Percentiles rank a stretch among this genome's conserved stretches.
Conservation (phyloP, 2,329 filamentous ascomycete genomes). For the Fusarium phyllophilum region DNA sequence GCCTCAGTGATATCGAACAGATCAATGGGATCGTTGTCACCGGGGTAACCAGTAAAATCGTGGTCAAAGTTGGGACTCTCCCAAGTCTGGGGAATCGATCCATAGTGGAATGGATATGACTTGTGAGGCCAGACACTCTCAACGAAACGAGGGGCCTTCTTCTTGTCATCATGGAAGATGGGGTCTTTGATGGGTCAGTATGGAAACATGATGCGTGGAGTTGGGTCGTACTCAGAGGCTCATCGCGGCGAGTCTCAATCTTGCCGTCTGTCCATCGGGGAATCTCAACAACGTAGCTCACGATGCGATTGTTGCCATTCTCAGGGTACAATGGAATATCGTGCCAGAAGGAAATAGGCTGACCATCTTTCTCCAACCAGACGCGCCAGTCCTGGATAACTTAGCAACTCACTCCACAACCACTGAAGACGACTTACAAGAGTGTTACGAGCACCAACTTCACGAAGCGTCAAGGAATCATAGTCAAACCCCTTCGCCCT, state of each 20-base stretch:
- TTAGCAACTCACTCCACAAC: neutral
- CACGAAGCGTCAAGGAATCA: conserved; percentile 45
- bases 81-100: conserved; percentile 58
- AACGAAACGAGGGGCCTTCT: conserved; percentile 51
- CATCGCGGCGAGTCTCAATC: conserved; percentile 52
- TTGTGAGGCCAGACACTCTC: conserved; percentile 57
- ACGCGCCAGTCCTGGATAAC: conserved; percentile 51
- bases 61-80: conserved; percentile 55
- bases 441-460: conserved; percentile 53
- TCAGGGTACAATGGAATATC: conserved; percentile 54
- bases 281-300: conserved; percentile 55
- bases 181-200: conserved; percentile 45
- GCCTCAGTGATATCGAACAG: conserved; percentile 52
- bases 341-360: conserved; percentile 55
- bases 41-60: conserved; percentile 49
- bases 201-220: too few species aligned
- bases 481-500: conserved; percentile 40
- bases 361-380: conserved; percentile 53
- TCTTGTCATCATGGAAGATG: conserved; percentile 55
- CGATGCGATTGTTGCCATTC: conserved; percentile 46
- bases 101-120: conserved; percentile 56
- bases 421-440: conserved; percentile 37
- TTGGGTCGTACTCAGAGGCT: conserved; percentile 43
- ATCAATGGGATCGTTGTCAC: conserved; percentile 57
- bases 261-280: conserved; percentile 55